Conservation (phyloP, 192 early-diverging fungal species). For the Allomyces arbusculus region DNA sequence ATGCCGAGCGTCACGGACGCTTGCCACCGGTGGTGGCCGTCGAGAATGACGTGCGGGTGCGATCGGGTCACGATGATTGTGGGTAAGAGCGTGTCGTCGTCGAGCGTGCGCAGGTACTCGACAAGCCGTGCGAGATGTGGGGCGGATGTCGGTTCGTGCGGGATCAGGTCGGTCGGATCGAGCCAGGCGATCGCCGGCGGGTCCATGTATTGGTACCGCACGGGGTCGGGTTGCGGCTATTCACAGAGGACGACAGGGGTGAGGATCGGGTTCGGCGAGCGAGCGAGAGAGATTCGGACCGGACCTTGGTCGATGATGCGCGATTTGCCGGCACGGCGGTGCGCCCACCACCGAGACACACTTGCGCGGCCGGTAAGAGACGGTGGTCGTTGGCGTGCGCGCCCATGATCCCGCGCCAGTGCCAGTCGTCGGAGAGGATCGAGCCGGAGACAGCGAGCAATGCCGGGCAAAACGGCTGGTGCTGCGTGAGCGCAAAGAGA, state of each 20-base stretch:
- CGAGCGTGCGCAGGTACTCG: background rate
- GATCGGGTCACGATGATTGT: background rate
- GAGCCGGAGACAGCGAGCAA: background rate
- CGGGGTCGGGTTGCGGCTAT: background rate
- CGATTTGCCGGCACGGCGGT: background rate
- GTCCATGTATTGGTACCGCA: background rate
- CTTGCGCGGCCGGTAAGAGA: background rate
- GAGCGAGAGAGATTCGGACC: background rate
- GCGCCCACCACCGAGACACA: background rate
- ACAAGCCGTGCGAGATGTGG: background rate
- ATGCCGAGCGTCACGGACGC: background rate
- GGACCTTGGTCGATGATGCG: too few species aligned
- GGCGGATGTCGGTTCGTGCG: background rate
- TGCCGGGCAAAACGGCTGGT: background rate
- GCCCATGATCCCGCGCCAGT: background rate
- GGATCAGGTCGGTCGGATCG: background rate
- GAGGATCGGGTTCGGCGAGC: background rate
- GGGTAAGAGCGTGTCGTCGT: background rate
- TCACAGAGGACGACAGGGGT: background rate
- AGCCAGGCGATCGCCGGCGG: background rate
- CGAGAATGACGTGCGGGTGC: background rate
- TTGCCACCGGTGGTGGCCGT: background rate
- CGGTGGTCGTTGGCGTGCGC: background rate
- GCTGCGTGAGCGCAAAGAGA: background rate
- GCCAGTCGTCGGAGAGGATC: background rate